phyloP scores from a whole-genome alignment of 805 yeast species.

The Spencermartinsiella europaea region DNA sequence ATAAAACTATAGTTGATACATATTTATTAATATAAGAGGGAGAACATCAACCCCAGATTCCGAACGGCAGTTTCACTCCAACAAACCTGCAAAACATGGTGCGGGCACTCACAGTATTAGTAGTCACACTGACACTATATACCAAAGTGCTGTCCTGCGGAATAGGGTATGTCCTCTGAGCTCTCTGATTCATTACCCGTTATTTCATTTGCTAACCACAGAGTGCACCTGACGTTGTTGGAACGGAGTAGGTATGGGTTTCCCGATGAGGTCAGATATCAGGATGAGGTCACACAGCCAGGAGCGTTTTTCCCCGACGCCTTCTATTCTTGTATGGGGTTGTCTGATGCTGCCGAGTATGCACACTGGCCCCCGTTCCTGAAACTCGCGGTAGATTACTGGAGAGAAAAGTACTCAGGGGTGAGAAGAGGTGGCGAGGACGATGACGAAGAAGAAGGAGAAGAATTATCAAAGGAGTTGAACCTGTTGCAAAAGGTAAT shows the following conservation, averaged over 20 bases:
- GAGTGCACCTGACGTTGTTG: conserved; percentile 17
- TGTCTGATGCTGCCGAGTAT: conserved; percentile 50
- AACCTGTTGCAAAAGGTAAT: background rate
- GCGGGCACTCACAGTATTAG: too few relatives aligned
- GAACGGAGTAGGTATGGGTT: conserved; percentile 8
- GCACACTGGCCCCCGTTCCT: conserved; percentile 71
- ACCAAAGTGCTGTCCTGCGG: background rate
- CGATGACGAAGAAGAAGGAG: background rate
- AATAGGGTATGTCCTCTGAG: too few relatives aligned
- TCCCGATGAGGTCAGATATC: conserved; percentile 13
- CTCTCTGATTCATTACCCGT: too few relatives aligned
- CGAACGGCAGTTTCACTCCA: too few relatives aligned
- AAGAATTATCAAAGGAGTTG: background rate
- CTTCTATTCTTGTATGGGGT: conserved; percentile 53
- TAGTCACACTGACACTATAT: background rate
- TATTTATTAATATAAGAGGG: too few relatives aligned
- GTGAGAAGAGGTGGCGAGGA: background rate
- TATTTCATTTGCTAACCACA: too few relatives aligned
- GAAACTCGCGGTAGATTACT: conserved; percentile 40
- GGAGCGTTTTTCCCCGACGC: conserved; percentile 72
- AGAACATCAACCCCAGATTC: too few relatives aligned
- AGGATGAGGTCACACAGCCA: conserved; percentile 31
- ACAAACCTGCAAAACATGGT: too few relatives aligned
- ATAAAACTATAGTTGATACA: too few relatives aligned
- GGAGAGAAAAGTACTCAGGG: conserved; percentile 33